These are phyloP conservation scores for Hypoxylon subgilvum DNA, from an alignment of 495 filamentous ascomycete genomes.

Conservation along the genomic window DNA sequence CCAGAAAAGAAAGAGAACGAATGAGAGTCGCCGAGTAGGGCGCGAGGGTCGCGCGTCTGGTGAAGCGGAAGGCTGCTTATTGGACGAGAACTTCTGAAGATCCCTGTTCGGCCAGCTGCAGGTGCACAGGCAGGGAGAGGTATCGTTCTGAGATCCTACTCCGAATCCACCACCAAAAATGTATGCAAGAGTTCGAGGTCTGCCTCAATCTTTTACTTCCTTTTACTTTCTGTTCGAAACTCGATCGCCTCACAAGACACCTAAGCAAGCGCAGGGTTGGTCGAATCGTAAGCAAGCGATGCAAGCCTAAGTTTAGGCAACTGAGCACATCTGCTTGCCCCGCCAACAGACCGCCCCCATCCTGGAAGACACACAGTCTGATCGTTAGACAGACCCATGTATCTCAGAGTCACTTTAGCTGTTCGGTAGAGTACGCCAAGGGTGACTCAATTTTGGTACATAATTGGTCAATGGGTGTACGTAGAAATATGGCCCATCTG, in stretches of 20 bases:
- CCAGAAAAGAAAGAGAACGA: slow-evolving; percentile 33
- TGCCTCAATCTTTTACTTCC: slow-evolving; percentile 15
- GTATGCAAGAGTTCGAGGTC: slow-evolving; percentile 9
- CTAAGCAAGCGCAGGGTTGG: neutral
- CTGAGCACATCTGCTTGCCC: slow-evolving; percentile 12
- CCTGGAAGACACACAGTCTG: slow-evolving; percentile 8
- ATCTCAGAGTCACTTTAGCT: slow-evolving; percentile 33
- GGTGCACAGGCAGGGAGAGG: slow-evolving; percentile 13
- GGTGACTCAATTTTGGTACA: slow-evolving; percentile 23
- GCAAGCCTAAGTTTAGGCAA: slow-evolving; percentile 20
- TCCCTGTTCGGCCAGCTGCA: slow-evolving; percentile 42
- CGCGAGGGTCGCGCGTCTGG: slow-evolving; percentile 27
- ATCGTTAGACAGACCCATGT: slow-evolving; percentile 3
- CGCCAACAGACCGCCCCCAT: slow-evolving; percentile 4
- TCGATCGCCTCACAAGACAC: slow-evolving; percentile 17
- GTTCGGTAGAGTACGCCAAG: slow-evolving; percentile 18
- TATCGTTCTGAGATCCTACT: slow-evolving; percentile 16
- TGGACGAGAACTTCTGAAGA: slow-evolving; percentile 44
- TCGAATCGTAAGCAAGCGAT: too few relatives aligned
- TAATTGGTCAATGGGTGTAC: slow-evolving; percentile 32
- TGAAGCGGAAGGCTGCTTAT: slow-evolving; percentile 42
- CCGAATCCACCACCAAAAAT: slow-evolving; percentile 22
- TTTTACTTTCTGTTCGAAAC: slow-evolving; percentile 6
- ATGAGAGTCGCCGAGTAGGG: slow-evolving; percentile 22
- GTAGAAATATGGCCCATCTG: neutral